These are phyloP conservation scores for Aethionema arabicum DNA, from an alignment of 345 rosid genomes.

Conservation along the genomic window DNA sequence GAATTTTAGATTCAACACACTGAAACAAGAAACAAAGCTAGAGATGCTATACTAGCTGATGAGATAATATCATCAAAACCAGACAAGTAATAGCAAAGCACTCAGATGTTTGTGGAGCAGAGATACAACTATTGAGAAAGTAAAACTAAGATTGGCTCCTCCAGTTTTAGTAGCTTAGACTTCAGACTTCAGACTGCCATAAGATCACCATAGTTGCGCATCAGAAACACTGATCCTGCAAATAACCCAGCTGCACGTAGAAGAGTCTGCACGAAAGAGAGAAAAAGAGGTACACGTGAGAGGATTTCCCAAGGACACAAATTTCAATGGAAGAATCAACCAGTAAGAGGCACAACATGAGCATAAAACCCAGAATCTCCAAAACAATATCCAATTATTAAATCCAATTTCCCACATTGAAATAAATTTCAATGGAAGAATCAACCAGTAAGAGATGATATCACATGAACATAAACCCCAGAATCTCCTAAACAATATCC, in stretches of 20 bases:
- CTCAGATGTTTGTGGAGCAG: background rate
- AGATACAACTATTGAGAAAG: conserved; percentile 9
- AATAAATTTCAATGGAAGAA: too few relatives aligned
- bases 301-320: conserved; percentile 4
- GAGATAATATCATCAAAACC: conserved; percentile 18
- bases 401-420: too few relatives aligned
- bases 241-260: conserved; percentile 67
- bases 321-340: background rate
- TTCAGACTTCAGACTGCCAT: conserved; percentile 59
- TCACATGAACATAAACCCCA: background rate
- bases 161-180: background rate
- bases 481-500: conserved; percentile 5
- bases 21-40: conserved; percentile 8
- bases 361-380: too few relatives aligned
- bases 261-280: conserved; percentile 58
- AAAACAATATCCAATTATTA: too few relatives aligned
- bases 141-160: conserved; percentile 5
- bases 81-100: background rate
- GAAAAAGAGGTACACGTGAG: background rate
- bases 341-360: background rate
- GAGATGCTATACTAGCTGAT: background rate
- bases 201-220: conserved; percentile 87
- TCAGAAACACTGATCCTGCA: conserved; percentile 71
- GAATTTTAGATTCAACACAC: background rate
- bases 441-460: too few relatives aligned